A percentile compares a stretch with the other conserved stretches of the same genome.
These are phyloP conservation scores for Beauveria scarabaeidicola DNA, from an alignment of 2,329 filamentous ascomycete species.

Conservation along the genomic window DNA sequence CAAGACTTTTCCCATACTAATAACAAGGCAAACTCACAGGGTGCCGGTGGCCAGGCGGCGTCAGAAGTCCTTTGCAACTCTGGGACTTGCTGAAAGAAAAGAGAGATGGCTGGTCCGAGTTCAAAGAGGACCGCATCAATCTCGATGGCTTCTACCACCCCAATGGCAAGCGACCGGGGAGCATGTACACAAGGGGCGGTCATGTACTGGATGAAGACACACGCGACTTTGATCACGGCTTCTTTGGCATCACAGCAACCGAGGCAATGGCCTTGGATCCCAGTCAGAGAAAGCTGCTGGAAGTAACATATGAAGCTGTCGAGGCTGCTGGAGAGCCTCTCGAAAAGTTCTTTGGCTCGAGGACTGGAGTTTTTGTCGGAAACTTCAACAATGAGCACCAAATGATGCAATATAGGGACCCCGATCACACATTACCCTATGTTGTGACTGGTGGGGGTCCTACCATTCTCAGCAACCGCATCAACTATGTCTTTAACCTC, in stretches of 20 bases:
- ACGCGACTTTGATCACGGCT: neutral
- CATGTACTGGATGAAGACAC: neutral
- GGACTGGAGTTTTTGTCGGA: slow-evolving; percentile 23
- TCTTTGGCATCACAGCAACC: neutral
- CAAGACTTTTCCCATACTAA: neutral
- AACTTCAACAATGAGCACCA: slow-evolving; percentile 21
- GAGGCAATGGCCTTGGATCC: neutral
- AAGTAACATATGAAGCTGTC: neutral
- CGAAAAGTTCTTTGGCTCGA: slow-evolving; percentile 14
- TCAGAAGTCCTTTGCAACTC: neutral
- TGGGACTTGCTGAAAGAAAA: neutral
- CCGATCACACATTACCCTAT: slow-evolving; percentile 26
- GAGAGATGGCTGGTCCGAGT: neutral
- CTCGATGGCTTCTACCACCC: neutral
- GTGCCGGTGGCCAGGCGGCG: neutral
- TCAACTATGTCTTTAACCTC: slow-evolving; percentile 29
- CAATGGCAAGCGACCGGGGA: neutral
- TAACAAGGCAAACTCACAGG: neutral
- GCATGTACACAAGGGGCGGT: neutral
- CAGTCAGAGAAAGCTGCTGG: neutral
- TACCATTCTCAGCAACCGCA: slow-evolving; percentile 23
- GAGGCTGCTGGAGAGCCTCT: slow-evolving; percentile 11
- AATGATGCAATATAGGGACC: slow-evolving; percentile 18
- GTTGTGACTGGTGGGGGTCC: slow-evolving; percentile 22
- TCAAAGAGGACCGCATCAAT: neutral